Evolutionary conservation across 2,329 filamentous ascomycete species (phyloP).

Genomic region (Scedosporium dehoogii): DNA sequence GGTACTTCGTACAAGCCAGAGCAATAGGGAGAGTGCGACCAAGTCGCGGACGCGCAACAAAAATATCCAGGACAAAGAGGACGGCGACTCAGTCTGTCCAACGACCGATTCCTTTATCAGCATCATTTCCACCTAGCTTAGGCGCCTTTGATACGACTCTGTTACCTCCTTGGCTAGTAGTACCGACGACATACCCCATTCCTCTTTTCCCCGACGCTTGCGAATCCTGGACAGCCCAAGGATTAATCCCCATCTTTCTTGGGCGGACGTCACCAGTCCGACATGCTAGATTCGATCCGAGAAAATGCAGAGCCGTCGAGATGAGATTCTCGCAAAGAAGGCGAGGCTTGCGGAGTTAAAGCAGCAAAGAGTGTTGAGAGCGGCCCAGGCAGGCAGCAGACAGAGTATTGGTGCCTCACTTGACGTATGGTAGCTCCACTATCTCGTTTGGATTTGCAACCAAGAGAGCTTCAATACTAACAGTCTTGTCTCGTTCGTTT

Average conservation of each 20-base stretch:
- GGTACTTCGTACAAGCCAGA: too few relatives aligned
- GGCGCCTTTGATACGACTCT: not conserved
- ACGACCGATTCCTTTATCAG: not conserved
- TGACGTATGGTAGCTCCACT: slow-evolving; percentile 51
- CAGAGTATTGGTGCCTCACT: slow-evolving; percentile 56
- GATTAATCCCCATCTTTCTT: not conserved
- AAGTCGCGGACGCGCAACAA: not conserved
- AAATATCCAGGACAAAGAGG: not conserved
- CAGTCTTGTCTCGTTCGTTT: slow-evolving; percentile 26
- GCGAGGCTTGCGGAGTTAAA: slow-evolving; percentile 96
- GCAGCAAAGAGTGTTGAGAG: slow-evolving; percentile 75
- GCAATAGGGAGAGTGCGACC: not conserved
- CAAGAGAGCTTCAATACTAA: slow-evolving; percentile 10
- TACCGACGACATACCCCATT: too few relatives aligned
- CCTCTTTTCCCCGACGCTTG: not conserved
- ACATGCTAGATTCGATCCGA: not conserved
- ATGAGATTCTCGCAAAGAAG: slow-evolving; percentile 94
- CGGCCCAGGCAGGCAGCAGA: slow-evolving; percentile 64
- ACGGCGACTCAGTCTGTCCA: too few relatives aligned
- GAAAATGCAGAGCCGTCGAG: slow-evolving; percentile 42
- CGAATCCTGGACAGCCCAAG: not conserved
- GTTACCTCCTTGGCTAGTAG: too few relatives aligned
- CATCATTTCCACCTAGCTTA: not conserved
- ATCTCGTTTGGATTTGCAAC: slow-evolving; percentile 1
- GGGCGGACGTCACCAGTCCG: not conserved